A percentile compares a stretch with the other conserved stretches of the same genome.
These are phyloP conservation scores for Curvularia lunata DNA, from an alignment of 2,329 filamentous ascomycete genomes.

Conservation along the genomic window DNA sequence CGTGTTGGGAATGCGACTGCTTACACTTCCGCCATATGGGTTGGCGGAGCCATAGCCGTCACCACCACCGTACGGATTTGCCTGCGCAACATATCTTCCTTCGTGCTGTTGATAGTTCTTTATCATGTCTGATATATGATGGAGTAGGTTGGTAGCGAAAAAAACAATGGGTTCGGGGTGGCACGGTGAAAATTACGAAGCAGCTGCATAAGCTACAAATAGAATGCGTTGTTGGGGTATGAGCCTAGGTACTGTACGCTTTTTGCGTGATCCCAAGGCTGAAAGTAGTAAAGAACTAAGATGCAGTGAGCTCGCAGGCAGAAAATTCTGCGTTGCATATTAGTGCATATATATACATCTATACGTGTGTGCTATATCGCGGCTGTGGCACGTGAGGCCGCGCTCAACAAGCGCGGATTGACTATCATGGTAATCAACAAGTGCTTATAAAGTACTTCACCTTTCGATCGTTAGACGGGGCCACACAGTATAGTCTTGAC, in stretches of 20 bases:
- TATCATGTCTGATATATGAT: conserved; percentile 34
- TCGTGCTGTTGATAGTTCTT: conserved; percentile 60
- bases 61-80: conserved; percentile 50
- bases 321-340: neutral
- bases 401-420: too few species aligned
- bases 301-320: neutral
- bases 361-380: too few species aligned
- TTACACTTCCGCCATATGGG: conserved; percentile 42
- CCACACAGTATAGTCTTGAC: too few species aligned
- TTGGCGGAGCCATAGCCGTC: conserved; percentile 39
- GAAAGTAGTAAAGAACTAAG: conserved; percentile 12
- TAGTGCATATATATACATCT: too few species aligned
- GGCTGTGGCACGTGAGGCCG: too few species aligned
- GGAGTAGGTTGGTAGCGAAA: conserved; percentile 14
- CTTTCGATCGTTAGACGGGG: too few species aligned
- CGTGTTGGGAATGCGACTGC: conserved; percentile 5
- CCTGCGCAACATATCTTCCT: conserved; percentile 15
- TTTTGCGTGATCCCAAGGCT: conserved; percentile 5
- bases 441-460: too few species aligned
- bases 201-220: conserved; percentile 39
- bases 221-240: conserved; percentile 21
- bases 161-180: conserved; percentile 13
- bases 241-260: conserved; percentile 4
- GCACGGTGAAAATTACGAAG: conserved; percentile 26
- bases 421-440: too few species aligned